Base-by-base conservation (phyloP, 2,329 filamentous ascomycete genomes). In the Tolypocladium nubicola region DNA sequence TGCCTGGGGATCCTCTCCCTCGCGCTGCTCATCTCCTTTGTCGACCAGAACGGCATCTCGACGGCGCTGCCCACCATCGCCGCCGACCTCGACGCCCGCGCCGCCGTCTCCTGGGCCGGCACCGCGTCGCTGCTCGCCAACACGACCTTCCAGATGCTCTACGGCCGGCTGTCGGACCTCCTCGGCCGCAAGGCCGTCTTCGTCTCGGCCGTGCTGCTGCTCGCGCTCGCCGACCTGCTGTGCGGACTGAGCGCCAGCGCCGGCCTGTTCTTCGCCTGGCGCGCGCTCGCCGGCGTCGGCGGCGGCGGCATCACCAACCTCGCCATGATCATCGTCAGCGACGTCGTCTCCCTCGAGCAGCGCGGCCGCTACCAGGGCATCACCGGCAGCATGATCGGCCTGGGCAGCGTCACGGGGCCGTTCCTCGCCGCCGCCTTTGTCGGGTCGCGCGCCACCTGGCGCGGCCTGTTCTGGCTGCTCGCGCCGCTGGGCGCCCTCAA, bases 141-240 rank as follows among this genome's bases (percentile, higher is more conserved):
- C 58, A 86, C 84, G 0, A 79, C 81, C 39, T 87, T 86, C 61
- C 83, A 84, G 61, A 81, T 86, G 59, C 74, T 87, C 0, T 86
- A 86, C 65, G 83, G 84, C 23, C 76, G 82, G 3, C 63, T 85
- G 3, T 84, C 82, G 0, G 82, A 86, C 66, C 79, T 85, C 1
- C 77, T 85, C 54, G 82, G 82, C 23, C 76, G 83, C 21, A 86
- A 86, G 65, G 73, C 76, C 9, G 74, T 86, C 8, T 80, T 82
- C 55, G 65, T 87, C 3, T 74, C 73, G 1, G 79, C 80, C 1
- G 67, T 85, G 9, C 71, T 72, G 0, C 67, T 84, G 14, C 70
- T 87, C 6, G 74, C 76, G 9, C 57, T 86, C 16, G 80, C 79
- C 2, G 82, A 85, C 64, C 67, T 87, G 53, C 70, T 84, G 1